Conservation (phyloP, 73 alveolate species). For the Paramecium biaurelia region DNA sequence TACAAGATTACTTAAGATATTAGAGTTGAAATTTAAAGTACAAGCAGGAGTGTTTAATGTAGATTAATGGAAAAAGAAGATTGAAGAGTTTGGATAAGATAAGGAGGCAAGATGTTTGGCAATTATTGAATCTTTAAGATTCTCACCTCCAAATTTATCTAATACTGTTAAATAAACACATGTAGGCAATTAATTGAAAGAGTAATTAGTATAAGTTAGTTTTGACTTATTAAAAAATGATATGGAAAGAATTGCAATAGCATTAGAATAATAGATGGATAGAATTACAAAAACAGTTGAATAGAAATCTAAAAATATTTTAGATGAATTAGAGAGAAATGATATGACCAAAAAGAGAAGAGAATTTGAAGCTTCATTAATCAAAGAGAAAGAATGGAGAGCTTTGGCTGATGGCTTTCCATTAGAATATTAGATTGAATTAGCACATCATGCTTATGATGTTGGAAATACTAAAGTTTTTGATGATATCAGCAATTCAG, state of each 20-base stretch:
- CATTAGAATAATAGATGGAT: slow-evolving; percentile 87
- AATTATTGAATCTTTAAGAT: slow-evolving; percentile 79
- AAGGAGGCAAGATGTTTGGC: slow-evolving; percentile 75
- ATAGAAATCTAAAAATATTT: slow-evolving; percentile 67
- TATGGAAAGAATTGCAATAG: slow-evolving; percentile 86
- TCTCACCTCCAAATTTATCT: slow-evolving; percentile 76
- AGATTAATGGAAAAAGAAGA: slow-evolving; percentile 97
- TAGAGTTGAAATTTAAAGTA: slow-evolving; percentile 84
- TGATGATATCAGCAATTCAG: slow-evolving; percentile 62
- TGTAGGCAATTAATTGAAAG: slow-evolving; percentile 74
- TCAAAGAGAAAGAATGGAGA: slow-evolving; percentile 90
- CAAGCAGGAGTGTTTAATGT: slow-evolving; percentile 86
- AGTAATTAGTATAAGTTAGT: slow-evolving; percentile 76
- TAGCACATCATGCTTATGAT: slow-evolving; percentile 90
- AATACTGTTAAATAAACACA: slow-evolving; percentile 75
- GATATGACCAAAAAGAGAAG: slow-evolving; percentile 88
- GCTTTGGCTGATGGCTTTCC: slow-evolving; percentile 88
- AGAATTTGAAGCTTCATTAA: slow-evolving; percentile 86
- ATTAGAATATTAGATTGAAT: slow-evolving; percentile 92
- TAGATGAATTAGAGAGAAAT: slow-evolving; percentile 83
- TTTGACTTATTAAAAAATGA: slow-evolving; percentile 86
- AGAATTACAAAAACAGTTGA: slow-evolving; percentile 82
- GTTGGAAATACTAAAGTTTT: slow-evolving; percentile 42
- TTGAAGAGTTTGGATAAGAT: slow-evolving; percentile 89
- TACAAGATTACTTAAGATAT: not conserved